Evolutionary conservation across 768 basidiomycete genomes (phyloP).

Genomic region (Pulveroboletus frians): DNA sequence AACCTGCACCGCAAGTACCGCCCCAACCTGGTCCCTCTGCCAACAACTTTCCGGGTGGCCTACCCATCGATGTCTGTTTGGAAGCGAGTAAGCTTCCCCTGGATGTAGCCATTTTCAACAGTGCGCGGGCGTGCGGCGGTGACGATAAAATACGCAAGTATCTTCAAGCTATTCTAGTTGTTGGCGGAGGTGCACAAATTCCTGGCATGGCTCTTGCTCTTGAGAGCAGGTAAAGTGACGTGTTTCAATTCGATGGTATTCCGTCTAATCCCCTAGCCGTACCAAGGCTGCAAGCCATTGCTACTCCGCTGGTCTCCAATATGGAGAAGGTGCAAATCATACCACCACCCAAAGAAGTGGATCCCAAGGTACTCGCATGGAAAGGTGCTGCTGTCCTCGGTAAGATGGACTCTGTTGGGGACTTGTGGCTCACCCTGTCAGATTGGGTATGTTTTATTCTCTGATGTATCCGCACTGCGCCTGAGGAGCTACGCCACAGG

Average conservation of each 20-base stretch:
- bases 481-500: slow-evolving; percentile 38
- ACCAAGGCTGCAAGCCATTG: slow-evolving; percentile 67
- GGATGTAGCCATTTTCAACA: slow-evolving; percentile 91
- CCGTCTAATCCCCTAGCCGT: slow-evolving; percentile 5
- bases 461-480: background rate
- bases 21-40: slow-evolving; percentile 22
- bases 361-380: slow-evolving; percentile 88
- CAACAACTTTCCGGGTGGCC: slow-evolving; percentile 37
- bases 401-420: slow-evolving; percentile 84
- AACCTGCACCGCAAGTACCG: slow-evolving; percentile 10
- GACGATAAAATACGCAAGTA: slow-evolving; percentile 90
- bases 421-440: slow-evolving; percentile 80
- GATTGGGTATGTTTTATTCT: slow-evolving; percentile 69
- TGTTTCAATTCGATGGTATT: background rate
- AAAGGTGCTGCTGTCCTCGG: slow-evolving; percentile 90
- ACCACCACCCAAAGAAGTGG: slow-evolving; percentile 90
- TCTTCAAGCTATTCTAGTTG: slow-evolving; percentile 78
- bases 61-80: slow-evolving; percentile 69
- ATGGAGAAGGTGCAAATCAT: slow-evolving; percentile 91
- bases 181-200: slow-evolving; percentile 78
- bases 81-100: slow-evolving; percentile 89
- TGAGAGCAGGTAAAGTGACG: slow-evolving; percentile 64
- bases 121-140: slow-evolving; percentile 78
- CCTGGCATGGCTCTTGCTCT: slow-evolving; percentile 82
- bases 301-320: slow-evolving; percentile 72